Evolutionary conservation across 352 stramenopile species (phyloP).

Genomic region (Aphanomyces euteiches): DNA sequence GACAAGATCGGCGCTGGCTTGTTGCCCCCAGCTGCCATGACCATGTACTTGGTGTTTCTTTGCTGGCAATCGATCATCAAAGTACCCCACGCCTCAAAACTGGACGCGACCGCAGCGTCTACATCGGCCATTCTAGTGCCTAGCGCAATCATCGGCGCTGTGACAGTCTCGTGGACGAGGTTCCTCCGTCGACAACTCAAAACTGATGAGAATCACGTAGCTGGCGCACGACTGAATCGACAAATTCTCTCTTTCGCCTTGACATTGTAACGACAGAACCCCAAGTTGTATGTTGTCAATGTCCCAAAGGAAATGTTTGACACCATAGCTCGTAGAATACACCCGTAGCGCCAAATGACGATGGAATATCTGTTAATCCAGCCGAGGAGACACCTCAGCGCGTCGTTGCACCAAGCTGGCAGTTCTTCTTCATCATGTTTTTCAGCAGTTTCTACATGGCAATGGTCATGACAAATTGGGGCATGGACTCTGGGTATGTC

Average conservation of each 20-base stretch:
- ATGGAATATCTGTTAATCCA: too few relatives aligned
- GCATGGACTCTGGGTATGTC: conserved; percentile 62
- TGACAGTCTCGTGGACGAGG: conserved; percentile 58
- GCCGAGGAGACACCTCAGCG: conserved; percentile 8
- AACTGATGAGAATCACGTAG: conserved; percentile 20
- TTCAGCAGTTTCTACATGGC: conserved; percentile 90
- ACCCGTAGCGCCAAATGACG: too few relatives aligned
- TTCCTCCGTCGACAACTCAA: not conserved
- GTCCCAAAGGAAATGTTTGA: too few relatives aligned
- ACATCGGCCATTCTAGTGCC: conserved; percentile 39
- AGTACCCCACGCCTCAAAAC: conserved; percentile 31
- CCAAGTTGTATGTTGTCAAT: too few relatives aligned
- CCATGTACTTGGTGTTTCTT: conserved; percentile 65
- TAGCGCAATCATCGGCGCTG: conserved; percentile 55
- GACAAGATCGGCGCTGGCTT: conserved; percentile 68
- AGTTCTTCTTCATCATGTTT: conserved; percentile 91
- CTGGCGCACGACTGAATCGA: conserved; percentile 61
- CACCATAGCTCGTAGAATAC: too few relatives aligned
- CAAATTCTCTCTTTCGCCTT: conserved; percentile 22
- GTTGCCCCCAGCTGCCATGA: conserved; percentile 69
- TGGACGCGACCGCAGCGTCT: conserved; percentile 18
- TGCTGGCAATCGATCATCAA: conserved; percentile 71
- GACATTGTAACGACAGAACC: conserved; percentile 2
- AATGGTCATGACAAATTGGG: conserved; percentile 95
- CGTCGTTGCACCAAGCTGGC: conserved; percentile 77